Conservation (phyloP, 148 eudicot species). For the Tetragonia tetragonoides region DNA sequence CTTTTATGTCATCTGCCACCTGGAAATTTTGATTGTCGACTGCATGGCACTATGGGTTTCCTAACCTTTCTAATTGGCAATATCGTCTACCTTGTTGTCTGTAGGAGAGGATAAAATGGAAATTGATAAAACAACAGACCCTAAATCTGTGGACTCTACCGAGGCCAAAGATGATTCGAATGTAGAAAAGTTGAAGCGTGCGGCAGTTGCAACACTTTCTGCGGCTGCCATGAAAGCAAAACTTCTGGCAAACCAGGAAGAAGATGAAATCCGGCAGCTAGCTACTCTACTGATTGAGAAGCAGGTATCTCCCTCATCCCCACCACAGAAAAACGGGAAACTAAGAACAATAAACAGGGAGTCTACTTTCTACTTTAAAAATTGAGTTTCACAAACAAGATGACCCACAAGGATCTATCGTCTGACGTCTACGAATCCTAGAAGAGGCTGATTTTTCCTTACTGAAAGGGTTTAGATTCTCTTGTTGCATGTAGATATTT, state of each 20-base stretch:
- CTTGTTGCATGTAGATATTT: slow-evolving; percentile 8
- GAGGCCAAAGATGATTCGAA: slow-evolving; percentile 34
- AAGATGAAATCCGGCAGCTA: slow-evolving; percentile 79
- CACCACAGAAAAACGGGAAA: not conserved
- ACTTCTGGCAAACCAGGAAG: slow-evolving; percentile 89
- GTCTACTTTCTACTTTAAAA: not conserved
- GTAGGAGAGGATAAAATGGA: slow-evolving; percentile 38
- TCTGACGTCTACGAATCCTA: not conserved
- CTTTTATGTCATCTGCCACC: not conserved
- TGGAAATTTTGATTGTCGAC: not conserved
- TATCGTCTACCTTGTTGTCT: not conserved
- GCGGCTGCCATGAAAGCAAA: slow-evolving; percentile 98
- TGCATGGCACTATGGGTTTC: not conserved
- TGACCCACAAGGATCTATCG: not conserved
- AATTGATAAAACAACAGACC: slow-evolving; percentile 35
- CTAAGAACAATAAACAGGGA: not conserved
- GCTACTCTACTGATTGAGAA: slow-evolving; percentile 73
- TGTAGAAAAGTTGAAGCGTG: slow-evolving; percentile 60
- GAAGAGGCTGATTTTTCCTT: not conserved
- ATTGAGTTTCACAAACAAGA: not conserved
- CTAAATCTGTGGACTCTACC: slow-evolving; percentile 18
- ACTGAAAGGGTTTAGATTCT: not conserved
- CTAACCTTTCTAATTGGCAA: slow-evolving; percentile 18
- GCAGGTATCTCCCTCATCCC: slow-evolving; percentile 53
- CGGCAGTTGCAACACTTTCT: slow-evolving; percentile 74